A percentile compares a stretch with the other conserved stretches of the same genome.
phyloP scores from a whole-genome alignment of 805 yeast species.

The Metschnikowia rubicola region DNA sequence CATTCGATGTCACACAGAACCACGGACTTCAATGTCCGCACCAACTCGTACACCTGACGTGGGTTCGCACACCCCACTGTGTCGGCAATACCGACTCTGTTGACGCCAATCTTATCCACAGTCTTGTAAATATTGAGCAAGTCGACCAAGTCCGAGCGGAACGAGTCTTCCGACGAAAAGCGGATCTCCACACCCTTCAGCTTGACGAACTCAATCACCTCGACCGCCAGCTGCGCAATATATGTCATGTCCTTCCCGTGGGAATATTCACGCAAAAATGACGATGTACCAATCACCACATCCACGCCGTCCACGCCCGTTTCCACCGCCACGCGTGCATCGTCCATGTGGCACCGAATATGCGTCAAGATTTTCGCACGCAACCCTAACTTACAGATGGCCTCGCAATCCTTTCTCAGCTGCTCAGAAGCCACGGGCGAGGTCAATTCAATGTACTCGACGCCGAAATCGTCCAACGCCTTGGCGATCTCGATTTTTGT shows the following conservation, averaged over 20 bases:
- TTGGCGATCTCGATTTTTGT: conserved; percentile 95
- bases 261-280: conserved; percentile 87
- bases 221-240: conserved; percentile 92
- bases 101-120: conserved; percentile 95
- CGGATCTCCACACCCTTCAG: conserved; percentile 95
- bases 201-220: conserved; percentile 96
- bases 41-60: conserved; percentile 95
- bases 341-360: conserved; percentile 98
- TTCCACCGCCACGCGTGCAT: conserved; percentile 93
- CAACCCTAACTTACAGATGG: conserved; percentile 94
- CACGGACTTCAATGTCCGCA: conserved; percentile 87
- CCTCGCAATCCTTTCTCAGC: conserved; percentile 90
- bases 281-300: conserved; percentile 96
- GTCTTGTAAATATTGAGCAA: conserved; percentile 92
- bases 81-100: conserved; percentile 98
- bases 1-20: conserved; percentile 97
- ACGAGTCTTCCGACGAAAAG: conserved; percentile 95
- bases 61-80: conserved; percentile 99
- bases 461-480: conserved; percentile 97
- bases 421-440: conserved; percentile 98
- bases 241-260: conserved; percentile 99
- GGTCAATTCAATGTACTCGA: conserved; percentile 94
- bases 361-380: conserved; percentile 95
- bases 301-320: conserved; percentile 99
- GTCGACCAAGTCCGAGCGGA: conserved; percentile 95